Evolutionary conservation across 2,329 filamentous ascomycete genomes (phyloP).

Genomic region (Dactylellina haptotyla): DNA sequence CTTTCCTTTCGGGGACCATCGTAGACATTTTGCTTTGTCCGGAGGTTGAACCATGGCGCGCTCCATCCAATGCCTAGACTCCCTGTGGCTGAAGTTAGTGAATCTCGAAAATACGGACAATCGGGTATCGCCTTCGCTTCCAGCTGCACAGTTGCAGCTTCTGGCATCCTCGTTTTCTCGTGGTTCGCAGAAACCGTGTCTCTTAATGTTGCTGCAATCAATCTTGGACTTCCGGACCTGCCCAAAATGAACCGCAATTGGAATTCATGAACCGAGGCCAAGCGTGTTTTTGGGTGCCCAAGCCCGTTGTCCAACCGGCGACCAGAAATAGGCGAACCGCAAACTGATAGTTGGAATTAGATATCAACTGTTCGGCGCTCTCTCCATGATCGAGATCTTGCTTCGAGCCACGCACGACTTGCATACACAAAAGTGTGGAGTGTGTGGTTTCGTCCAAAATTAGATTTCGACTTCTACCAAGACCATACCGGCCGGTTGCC

Average conservation of each 20-base stretch:
- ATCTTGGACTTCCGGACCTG: neutral
- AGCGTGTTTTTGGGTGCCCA: too few species aligned
- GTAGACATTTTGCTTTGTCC: conserved; percentile 33
- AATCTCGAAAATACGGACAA: neutral
- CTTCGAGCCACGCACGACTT: conserved; percentile 38
- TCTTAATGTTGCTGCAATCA: too few species aligned
- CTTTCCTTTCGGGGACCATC: conserved; percentile 51
- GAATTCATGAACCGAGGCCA: neutral
- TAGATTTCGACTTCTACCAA: too few species aligned
- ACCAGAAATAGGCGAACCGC: too few species aligned
- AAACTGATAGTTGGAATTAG: too few species aligned
- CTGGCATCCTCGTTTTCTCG: too few species aligned
- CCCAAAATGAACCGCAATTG: neutral
- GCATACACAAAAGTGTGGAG: conserved; percentile 15
- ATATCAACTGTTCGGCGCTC: neutral
- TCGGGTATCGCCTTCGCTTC: conserved; percentile 32
- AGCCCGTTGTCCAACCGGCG: too few species aligned
- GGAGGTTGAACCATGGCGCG: conserved; percentile 26
- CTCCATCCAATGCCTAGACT: conserved; percentile 20
- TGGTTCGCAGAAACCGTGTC: too few species aligned
- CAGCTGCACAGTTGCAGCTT: too few species aligned
- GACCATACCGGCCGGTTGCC: neutral
- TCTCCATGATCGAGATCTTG: conserved; percentile 41
- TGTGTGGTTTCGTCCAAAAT: conserved; percentile 7
- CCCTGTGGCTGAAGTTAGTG: conserved; percentile 20